Evolutionary conservation across 371 early-diverging fungal genomes (phyloP), one percentile per base, ranked within the genome.

Genomic region (Coemansia sp.): DNA sequence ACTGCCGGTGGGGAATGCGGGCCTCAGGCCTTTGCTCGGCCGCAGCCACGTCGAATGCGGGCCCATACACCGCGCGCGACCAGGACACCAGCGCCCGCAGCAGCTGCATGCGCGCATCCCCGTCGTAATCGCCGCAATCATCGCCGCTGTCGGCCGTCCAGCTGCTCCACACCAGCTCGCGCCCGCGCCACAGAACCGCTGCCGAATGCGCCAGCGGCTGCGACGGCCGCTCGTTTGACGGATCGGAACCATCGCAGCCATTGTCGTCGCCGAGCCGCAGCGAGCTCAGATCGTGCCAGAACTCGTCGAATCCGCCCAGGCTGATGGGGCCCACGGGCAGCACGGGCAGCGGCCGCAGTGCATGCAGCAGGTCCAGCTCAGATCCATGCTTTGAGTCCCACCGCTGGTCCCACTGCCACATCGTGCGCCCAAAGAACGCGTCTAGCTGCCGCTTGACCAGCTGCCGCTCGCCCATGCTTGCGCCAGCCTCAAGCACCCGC

Each of bases 291-390:
- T 63, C 73, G 10, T 55, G 68, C 69, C 73, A 68, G 31, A 73
- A 57, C 59, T 73, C 65, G 31, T 64, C 73, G 45, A 73, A 73
- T 0, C 68, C 73, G 26, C 73, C 73, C 26, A 73, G 39, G 16
- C 73, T 73, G 14, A 73, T 73, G 1, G 69, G 10, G 2, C 73
- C 73, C 3, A 73, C 30, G 0, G 61, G 65, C 31, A 73, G 26
- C 47, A 64, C 36, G 4, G 73, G 68, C 48, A 73, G 20, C 30
- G 73, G 73, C 7, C 31, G 54, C 49, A 73, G 47, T 0, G 65
- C 52, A 40, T 55, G 47, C 4, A 74, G n/a, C 43, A 76, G 56
- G 45, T 67, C 68, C 8, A 76, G 61, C 54, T 76, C 76, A 4
- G 16, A 38, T 5, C 60, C 62, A 8, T 14, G 8, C 39, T 42